Percentiles rank a stretch among this genome's conserved stretches.
These are phyloP conservation scores for Pelargonium australe DNA, from an alignment of 441 rosid species.

Conservation along the genomic window DNA sequence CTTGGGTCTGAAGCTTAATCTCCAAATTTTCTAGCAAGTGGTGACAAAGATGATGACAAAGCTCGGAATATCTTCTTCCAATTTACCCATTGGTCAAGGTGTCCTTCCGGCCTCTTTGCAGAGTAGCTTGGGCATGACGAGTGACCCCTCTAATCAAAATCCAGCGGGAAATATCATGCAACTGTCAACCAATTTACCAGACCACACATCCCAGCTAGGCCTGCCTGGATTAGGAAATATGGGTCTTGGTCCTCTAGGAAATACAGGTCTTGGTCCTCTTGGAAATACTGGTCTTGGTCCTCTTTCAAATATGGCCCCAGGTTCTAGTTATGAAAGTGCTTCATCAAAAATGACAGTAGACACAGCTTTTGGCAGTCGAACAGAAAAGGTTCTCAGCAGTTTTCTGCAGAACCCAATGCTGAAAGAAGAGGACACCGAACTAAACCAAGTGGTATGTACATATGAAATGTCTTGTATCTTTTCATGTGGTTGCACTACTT, in stretches of 20 bases:
- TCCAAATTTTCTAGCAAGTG: slow-evolving; percentile 38
- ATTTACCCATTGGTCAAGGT: slow-evolving; percentile 34
- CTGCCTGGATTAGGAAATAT: slow-evolving; percentile 20
- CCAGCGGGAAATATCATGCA: slow-evolving; percentile 38
- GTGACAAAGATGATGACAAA: slow-evolving; percentile 52
- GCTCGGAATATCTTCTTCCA: slow-evolving; percentile 41
- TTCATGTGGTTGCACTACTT: slow-evolving; percentile 10
- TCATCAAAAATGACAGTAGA: slow-evolving; percentile 25
- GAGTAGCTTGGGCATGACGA: slow-evolving; percentile 31
- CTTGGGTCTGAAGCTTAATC: slow-evolving; percentile 25
- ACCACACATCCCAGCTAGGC: slow-evolving; percentile 28
- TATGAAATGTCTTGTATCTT: neutral
- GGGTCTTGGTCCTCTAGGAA: slow-evolving; percentile 1
- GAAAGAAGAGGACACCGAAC: slow-evolving; percentile 39
- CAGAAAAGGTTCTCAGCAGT: slow-evolving; percentile 64
- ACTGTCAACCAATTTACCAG: slow-evolving; percentile 30
- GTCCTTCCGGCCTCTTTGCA: slow-evolving; percentile 36
- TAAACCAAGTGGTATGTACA: slow-evolving; percentile 42
- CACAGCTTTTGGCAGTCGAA: slow-evolving; percentile 46
- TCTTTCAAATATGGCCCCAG: slow-evolving; percentile 1
- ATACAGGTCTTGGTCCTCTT: neutral
- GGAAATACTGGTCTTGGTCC: neutral
- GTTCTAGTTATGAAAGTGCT: slow-evolving; percentile 24
- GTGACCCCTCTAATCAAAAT: slow-evolving; percentile 32
- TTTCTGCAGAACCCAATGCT: slow-evolving; percentile 58